Evolutionary conservation across 805 yeast species (phyloP).

Genomic region (Komagataella phaffii): DNA sequence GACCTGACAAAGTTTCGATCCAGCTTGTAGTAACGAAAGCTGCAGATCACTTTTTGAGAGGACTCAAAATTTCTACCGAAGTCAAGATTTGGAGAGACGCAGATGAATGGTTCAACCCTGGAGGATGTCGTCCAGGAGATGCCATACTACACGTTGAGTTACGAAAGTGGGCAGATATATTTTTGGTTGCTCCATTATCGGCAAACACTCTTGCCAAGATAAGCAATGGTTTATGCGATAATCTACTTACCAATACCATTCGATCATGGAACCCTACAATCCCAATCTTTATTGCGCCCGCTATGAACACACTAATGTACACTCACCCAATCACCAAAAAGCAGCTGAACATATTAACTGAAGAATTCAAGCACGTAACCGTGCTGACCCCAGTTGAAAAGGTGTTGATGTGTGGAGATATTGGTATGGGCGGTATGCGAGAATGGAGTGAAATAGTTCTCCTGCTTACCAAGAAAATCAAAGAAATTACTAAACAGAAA

Average conservation of each 20-base stretch:
- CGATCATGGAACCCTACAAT: conserved; percentile 92
- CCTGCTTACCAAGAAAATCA: conserved; percentile 59
- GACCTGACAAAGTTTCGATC: conserved; percentile 59
- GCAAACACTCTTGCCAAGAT: conserved; percentile 89
- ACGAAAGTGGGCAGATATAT: conserved; percentile 92
- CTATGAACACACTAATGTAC: conserved; percentile 90
- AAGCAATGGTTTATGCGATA: conserved; percentile 85
- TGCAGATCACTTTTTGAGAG: conserved; percentile 68
- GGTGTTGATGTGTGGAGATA: conserved; percentile 90
- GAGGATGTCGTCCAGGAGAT: conserved; percentile 63
- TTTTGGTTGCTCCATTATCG: conserved; percentile 86
- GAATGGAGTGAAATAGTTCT: conserved; percentile 93
- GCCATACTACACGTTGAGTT: conserved; percentile 92
- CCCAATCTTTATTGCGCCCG: conserved; percentile 87
- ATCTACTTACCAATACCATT: conserved; percentile 76
- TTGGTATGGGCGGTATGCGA: conserved; percentile 99
- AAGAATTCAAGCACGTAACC: conserved; percentile 93
- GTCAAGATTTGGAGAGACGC: conserved; percentile 85
- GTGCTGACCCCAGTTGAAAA: conserved; percentile 91
- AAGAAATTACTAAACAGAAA: conserved; percentile 36
- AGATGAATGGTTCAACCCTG: conserved; percentile 68
- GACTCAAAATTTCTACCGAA: conserved; percentile 42
- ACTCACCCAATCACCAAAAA: conserved; percentile 79
- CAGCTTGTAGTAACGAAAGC: conserved; percentile 78
- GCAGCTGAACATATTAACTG: conserved; percentile 62